Evolutionary conservation across 768 basidiomycete species (phyloP), one percentile per base, ranked within the genome.

Genomic region (Amanita brunnescens): DNA sequence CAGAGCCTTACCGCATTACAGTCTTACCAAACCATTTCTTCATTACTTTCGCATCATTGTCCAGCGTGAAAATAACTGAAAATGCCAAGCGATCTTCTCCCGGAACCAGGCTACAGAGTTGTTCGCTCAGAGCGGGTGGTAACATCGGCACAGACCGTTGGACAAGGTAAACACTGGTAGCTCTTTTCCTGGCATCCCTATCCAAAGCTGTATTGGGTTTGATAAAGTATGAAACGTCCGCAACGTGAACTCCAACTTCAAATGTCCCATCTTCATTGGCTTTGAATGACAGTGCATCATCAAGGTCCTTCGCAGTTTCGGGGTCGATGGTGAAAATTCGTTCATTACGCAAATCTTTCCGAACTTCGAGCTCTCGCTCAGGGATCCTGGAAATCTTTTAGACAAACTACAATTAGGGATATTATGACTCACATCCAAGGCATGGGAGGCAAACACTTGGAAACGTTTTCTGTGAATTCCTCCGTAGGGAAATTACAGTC

Each of bases 401-500:
- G 46, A 42, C 40, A 41, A 20, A 49, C 51, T 40, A 7, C 18
- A 16, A 26, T 24, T 2, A 29, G 48, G 40, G 35, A 18, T 7
- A 51, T 35, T 16, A 47, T 18, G 18, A 75, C 86, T 69, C 64
- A 91, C 86, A 76, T 81, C 93, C 93, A 99, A 12, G 96, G 96
- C 55, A 89, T 78, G 20, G 96, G 96, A 43, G 96, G 96, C 21
- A 98, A 70, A 63, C 96, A 98, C 67, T 98, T 97, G 56, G 92
- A 62, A 20, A 97, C 93, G 60, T 88, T 88, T 42, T 99, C 96
- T 7, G 85, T 81, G 68, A 99, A 99, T 56, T 98, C 96, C 66
- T 95, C 93, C 0, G 91, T 89, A 2, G 95, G 91, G 83, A 97
- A 97, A 69, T 97, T 97, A 76, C 93, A 97, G 66, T 99, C 96